Evolutionary conservation across 179 eudicot genomes (phyloP).

Genomic region (Beta macrorhiza): DNA sequence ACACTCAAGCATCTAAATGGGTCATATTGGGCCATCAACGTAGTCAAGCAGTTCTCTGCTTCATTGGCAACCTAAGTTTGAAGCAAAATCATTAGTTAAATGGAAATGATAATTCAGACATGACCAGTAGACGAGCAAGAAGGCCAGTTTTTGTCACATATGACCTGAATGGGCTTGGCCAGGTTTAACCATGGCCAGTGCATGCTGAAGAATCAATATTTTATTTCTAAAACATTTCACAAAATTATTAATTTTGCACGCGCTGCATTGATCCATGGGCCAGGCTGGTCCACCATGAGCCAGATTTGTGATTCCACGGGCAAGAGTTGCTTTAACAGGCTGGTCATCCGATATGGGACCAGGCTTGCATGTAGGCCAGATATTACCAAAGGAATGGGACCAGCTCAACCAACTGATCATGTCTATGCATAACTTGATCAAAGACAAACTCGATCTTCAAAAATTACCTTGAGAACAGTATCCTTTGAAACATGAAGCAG

Average conservation of each 20-base stretch:
- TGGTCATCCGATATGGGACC: neutral
- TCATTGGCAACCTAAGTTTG: conserved; percentile 71
- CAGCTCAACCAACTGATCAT: neutral
- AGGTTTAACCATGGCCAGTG: neutral
- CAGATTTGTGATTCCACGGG: neutral
- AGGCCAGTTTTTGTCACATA: neutral
- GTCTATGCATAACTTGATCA: neutral
- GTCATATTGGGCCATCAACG: conserved; percentile 82
- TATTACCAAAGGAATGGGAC: neutral
- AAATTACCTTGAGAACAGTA: conserved; percentile 56
- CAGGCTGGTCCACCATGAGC: neutral
- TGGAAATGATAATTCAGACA: neutral
- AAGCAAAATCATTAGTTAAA: conserved; percentile 1
- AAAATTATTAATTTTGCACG: neutral
- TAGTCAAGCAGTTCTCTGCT: conserved; percentile 81
- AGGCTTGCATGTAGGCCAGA: neutral
- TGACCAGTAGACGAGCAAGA: neutral
- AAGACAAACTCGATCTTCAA: conserved; percentile 1
- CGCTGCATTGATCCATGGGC: neutral
- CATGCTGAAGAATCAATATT: neutral
- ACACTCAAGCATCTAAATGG: conserved; percentile 86
- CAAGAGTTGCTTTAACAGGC: neutral
- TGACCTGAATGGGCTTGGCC: neutral
- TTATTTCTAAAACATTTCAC: neutral
- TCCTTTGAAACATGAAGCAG: conserved; percentile 74